Evolutionary conservation across 495 filamentous ascomycete genomes (phyloP).

Genomic region (Trichoderma gamsii): DNA sequence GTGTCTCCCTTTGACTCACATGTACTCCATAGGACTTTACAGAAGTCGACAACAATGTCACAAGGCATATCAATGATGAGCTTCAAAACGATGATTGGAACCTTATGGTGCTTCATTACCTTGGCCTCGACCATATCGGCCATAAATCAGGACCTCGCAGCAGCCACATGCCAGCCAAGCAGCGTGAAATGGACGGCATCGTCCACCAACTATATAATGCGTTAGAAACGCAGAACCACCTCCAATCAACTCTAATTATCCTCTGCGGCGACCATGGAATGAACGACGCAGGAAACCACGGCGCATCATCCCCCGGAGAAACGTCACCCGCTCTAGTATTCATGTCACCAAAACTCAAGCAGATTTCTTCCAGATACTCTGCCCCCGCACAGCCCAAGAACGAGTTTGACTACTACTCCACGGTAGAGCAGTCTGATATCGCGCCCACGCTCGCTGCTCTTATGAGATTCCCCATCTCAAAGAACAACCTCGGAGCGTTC

Average conservation of each 20-base stretch:
- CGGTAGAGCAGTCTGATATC: conserved; percentile 87
- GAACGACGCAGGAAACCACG: conserved; percentile 98
- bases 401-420: conserved; percentile 73
- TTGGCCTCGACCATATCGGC: conserved; percentile 95
- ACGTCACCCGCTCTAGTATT: conserved; percentile 90
- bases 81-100: conserved; percentile 78
- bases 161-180: conserved; percentile 86
- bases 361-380: conserved; percentile 42
- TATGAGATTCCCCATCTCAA: conserved; percentile 81
- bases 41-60: conserved; percentile 97
- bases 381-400: conserved; percentile 40
- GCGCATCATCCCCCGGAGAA: conserved; percentile 85
- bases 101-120: conserved; percentile 87
- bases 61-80: conserved; percentile 75
- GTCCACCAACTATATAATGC: conserved; percentile 69
- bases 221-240: conserved; percentile 61
- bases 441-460: conserved; percentile 83
- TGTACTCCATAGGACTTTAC: conserved; percentile 72
- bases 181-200: conserved; percentile 87
- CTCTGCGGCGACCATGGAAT: conserved; percentile 95
- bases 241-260: conserved; percentile 73
- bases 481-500: conserved; percentile 86
- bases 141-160: conserved; percentile 92
- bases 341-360: conserved; percentile 75
- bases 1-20: conserved; percentile 89